Conservation (phyloP, 2,329 filamentous ascomycete genomes). For the Botryotinia narcissicola region DNA sequence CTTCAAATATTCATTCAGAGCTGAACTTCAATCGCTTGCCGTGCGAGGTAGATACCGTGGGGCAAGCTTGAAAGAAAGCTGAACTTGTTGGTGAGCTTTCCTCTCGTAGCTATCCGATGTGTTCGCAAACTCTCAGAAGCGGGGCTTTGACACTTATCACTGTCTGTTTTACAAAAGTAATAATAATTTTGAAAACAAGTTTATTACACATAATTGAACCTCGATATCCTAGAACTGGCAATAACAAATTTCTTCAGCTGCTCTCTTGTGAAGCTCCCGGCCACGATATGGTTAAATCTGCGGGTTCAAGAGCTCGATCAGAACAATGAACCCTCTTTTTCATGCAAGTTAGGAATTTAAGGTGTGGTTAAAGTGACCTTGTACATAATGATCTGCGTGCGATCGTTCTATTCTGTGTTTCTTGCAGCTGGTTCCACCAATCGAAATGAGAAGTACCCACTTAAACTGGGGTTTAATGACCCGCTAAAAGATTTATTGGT, state of each 20-base stretch:
- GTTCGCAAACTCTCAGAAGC: background rate
- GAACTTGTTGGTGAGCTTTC: background rate
- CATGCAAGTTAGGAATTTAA: too few species aligned
- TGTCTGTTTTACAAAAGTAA: background rate
- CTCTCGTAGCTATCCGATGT: background rate
- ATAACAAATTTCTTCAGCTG: background rate
- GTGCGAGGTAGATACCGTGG: background rate
- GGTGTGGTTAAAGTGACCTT: too few species aligned
- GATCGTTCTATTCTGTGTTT: too few species aligned
- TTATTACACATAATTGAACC: background rate
- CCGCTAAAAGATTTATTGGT: too few species aligned
- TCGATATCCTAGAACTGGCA: background rate
- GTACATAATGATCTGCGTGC: too few species aligned
- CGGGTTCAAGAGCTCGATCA: background rate
- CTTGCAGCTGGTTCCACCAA: too few species aligned
- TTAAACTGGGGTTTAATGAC: too few species aligned
- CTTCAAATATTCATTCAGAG: background rate
- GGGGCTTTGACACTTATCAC: background rate
- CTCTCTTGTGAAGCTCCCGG: background rate
- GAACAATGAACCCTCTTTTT: too few species aligned
- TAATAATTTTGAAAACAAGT: background rate
- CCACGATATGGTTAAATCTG: background rate
- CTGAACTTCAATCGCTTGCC: background rate
- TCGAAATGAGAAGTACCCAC: too few species aligned
- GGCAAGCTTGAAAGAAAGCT: background rate